These are phyloP conservation scores for Coemansia sp. DNA, from an alignment of 192 early-diverging fungal species.

Conservation along the genomic window DNA sequence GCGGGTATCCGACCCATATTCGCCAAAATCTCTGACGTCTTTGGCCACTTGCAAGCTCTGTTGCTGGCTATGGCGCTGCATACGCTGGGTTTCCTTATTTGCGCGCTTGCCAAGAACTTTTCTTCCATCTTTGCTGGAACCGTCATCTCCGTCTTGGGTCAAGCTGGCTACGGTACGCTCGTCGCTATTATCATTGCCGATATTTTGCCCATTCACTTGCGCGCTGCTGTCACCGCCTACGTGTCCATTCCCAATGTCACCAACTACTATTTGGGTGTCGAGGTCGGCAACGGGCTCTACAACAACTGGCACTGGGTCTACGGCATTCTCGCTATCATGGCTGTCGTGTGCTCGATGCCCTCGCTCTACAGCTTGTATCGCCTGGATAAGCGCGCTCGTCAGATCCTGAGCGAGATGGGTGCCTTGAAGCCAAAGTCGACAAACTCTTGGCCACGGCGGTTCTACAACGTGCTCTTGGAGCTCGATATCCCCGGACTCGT, in stretches of 20 bases:
- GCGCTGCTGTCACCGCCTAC: constrained; percentile 31
- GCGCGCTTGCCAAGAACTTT: constrained; percentile 31
- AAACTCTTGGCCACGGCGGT: not conserved
- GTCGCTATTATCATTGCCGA: constrained; percentile 44
- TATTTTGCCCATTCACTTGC: constrained; percentile 39
- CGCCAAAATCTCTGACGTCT: constrained; percentile 38
- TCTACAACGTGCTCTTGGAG: constrained; percentile 18
- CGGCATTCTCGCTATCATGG: constrained; percentile 35
- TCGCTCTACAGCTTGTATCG: constrained; percentile 19
- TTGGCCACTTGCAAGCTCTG: constrained; percentile 34
- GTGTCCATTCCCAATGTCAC: constrained; percentile 40
- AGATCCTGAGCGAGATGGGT: constrained; percentile 14
- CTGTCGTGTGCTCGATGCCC: constrained; percentile 34
- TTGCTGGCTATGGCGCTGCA: constrained; percentile 23
- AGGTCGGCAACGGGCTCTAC: constrained; percentile 25
- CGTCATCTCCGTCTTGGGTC: constrained; percentile 38
- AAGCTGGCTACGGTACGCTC: constrained; percentile 42
- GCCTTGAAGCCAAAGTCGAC: not conserved
- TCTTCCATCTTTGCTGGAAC: constrained; percentile 40
- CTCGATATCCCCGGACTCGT: constrained; percentile 34
- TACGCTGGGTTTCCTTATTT: constrained; percentile 33
- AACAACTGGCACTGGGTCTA: constrained; percentile 49
- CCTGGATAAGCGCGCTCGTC: constrained; percentile 28
- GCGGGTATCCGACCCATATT: constrained; percentile 38
- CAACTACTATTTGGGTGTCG: constrained; percentile 48